Percentiles rank a stretch among this genome's conserved stretches.
Conservation (phyloP, 345 rosid species). For the Salix purpurea region DNA sequence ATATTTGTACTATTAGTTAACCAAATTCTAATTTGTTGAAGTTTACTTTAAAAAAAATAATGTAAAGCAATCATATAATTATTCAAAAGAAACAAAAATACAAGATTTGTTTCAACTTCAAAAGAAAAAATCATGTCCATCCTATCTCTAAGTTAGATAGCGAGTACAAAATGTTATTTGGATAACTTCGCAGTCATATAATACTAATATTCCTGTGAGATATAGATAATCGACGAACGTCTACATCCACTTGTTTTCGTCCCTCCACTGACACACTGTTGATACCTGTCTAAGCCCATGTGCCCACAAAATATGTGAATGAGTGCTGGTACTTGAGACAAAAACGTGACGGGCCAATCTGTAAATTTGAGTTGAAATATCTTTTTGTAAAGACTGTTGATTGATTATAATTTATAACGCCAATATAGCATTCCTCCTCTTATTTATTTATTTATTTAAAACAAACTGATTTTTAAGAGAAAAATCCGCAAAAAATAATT, state of each 20-base stretch:
- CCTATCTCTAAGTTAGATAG: background rate
- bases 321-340: background rate
- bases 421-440: too few relatives aligned
- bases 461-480: background rate
- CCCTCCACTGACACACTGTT: background rate
- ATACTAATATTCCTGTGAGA: background rate
- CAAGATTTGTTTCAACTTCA: background rate
- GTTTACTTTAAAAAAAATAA: background rate
- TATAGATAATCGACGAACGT: background rate
- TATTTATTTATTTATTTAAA: too few relatives aligned
- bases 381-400: background rate
- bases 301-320: background rate
- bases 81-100: background rate
- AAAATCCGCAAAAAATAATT: background rate
- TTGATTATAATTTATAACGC: background rate
- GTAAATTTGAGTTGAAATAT: background rate
- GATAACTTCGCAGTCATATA: background rate
- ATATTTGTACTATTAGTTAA: background rate
- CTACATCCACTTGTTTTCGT: background rate
- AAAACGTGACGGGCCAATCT: background rate
- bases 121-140: background rate
- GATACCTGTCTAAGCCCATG: background rate
- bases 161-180: background rate
- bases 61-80: background rate
- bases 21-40: background rate